These are phyloP conservation scores for Acorus calamus DNA, from an alignment of 106 monocot genomes.

Conservation along the genomic window DNA sequence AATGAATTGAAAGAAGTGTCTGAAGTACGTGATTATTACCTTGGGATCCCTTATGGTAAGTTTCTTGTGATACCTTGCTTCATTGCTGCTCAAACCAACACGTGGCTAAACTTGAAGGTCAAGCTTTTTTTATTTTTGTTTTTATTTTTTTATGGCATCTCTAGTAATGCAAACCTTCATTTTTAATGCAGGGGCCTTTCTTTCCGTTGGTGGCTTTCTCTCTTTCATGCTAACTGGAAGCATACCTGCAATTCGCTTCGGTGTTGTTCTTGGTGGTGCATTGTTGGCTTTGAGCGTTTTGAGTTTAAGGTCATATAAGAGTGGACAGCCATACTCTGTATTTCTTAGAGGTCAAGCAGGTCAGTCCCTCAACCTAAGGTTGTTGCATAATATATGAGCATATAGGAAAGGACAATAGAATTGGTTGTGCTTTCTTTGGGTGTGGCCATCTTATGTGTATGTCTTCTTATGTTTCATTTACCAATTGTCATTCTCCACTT, in stretches of 20 bases:
- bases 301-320: slow-evolving; percentile 67
- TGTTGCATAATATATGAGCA: too few species aligned
- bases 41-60: slow-evolving; percentile 90
- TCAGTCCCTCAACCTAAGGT: slow-evolving; percentile 17
- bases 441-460: not conserved
- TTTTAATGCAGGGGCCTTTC: slow-evolving; percentile 37
- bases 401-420: too few species aligned
- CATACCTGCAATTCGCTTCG: slow-evolving; percentile 73
- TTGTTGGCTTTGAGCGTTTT: slow-evolving; percentile 48
- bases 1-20: slow-evolving; percentile 40
- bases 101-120: too few species aligned
- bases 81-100: not conserved
- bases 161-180: not conserved
- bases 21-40: slow-evolving; percentile 50
- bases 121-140: slow-evolving; percentile 2
- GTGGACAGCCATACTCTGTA: slow-evolving; percentile 36
- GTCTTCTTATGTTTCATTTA: not conserved
- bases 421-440: too few species aligned
- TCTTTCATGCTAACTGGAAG: slow-evolving; percentile 85
- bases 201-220: slow-evolving; percentile 72
- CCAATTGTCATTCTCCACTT: not conserved
- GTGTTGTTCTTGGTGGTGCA: slow-evolving; percentile 64
- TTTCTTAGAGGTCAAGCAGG: slow-evolving; percentile 77
- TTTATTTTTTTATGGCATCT: not conserved
- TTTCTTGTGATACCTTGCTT: not conserved